These are phyloP conservation scores for Hygrophila difformis DNA, from an alignment of 257 asterid species.

Conservation along the genomic window DNA sequence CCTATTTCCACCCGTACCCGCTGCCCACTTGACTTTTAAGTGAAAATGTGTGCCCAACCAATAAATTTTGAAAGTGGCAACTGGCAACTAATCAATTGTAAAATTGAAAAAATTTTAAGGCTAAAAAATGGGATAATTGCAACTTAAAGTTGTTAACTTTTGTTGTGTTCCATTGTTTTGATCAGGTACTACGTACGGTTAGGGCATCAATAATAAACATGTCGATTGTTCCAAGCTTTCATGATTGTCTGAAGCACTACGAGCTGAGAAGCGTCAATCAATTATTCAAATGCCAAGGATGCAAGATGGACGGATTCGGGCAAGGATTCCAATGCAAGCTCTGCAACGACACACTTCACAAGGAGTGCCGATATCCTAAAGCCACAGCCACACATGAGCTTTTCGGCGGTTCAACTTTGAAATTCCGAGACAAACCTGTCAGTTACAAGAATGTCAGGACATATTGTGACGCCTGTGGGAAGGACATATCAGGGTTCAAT, in stretches of 20 bases:
- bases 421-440: neutral
- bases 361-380: constrained; percentile 18
- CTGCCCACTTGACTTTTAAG: too few species aligned
- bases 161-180: too few species aligned
- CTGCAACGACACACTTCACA: constrained; percentile 18
- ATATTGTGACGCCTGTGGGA: constrained; percentile 32
- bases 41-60: too few species aligned
- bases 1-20: too few species aligned
- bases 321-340: constrained; percentile 10
- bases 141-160: too few species aligned
- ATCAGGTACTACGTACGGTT: too few species aligned
- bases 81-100: too few species aligned
- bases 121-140: too few species aligned
- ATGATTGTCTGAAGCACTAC: constrained; percentile 15
- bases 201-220: too few species aligned
- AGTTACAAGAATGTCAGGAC: too few species aligned
- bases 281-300: constrained; percentile 25
- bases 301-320: constrained; percentile 29
- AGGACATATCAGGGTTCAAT: constrained; percentile 21
- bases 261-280: constrained; percentile 2
- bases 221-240: constrained; percentile 5
- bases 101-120: too few species aligned
- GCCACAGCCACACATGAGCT: constrained; percentile 3
- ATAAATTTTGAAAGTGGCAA: too few species aligned
- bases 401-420: constrained; percentile 7